Conservation (phyloP, 495 filamentous ascomycete species). For the Podospora fimiseda region DNA sequence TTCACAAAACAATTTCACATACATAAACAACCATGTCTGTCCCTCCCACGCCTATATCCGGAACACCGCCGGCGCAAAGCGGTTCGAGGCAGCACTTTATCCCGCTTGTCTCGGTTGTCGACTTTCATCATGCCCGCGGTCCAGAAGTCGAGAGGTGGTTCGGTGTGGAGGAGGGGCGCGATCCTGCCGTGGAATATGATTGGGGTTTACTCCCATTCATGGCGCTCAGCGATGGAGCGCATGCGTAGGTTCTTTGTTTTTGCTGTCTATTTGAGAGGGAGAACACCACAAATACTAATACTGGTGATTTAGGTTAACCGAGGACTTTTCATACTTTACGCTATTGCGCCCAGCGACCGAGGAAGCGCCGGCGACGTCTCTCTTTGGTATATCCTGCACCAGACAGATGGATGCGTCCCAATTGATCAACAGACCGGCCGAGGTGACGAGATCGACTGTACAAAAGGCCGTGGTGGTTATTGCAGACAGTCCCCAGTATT, state of each 20-base stretch:
- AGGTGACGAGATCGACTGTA: slow-evolving; percentile 91
- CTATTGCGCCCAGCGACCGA: slow-evolving; percentile 62
- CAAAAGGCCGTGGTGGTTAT: slow-evolving; percentile 99
- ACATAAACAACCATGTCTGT: slow-evolving; percentile 17
- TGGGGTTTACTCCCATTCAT: slow-evolving; percentile 94
- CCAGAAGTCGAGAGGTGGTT: slow-evolving; percentile 93
- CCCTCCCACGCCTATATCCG: slow-evolving; percentile 23
- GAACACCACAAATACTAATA: no score
- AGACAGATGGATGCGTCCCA: slow-evolving; percentile 78
- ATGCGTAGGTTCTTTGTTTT: slow-evolving; percentile 85
- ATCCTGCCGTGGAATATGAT: slow-evolving; percentile 81
- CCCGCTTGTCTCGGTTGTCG: slow-evolving; percentile 81
- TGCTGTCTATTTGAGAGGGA: no score
- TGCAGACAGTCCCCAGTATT: slow-evolving; percentile 76
- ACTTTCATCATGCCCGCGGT: slow-evolving; percentile 94
- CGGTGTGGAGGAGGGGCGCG: slow-evolving; percentile 65
- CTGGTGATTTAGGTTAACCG: slow-evolving; percentile 54
- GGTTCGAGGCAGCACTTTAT: slow-evolving; percentile 28
- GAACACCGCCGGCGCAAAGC: background rate
- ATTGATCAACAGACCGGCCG: slow-evolving; percentile 68
- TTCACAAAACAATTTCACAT: no score
- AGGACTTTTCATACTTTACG: slow-evolving; percentile 99
- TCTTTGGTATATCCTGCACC: slow-evolving; percentile 95
- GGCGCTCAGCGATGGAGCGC: slow-evolving; percentile 94
- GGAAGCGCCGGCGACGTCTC: slow-evolving; percentile 61